These are phyloP conservation scores for Mucuna pruriens DNA, from an alignment of 306 rosid genomes.

Conservation along the genomic window DNA sequence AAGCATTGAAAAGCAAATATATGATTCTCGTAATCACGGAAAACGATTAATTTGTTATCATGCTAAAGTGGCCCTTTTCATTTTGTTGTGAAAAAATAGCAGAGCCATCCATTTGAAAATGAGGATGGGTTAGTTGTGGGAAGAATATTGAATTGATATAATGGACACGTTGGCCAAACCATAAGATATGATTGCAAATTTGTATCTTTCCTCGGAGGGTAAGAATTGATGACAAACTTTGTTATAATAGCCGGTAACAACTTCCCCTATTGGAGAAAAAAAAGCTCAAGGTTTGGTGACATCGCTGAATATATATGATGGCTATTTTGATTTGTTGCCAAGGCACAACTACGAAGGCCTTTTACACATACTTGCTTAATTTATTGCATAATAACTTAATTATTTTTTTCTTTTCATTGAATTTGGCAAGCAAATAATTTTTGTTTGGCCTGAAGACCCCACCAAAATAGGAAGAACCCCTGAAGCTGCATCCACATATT, in stretches of 20 bases:
- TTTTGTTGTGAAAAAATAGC: constrained; percentile 22
- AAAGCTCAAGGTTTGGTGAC: constrained; percentile 43
- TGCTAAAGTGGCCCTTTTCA: constrained; percentile 25
- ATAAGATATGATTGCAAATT: constrained; percentile 7
- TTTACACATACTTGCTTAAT: constrained; percentile 30
- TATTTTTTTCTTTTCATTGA: neutral
- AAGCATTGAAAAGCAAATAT: constrained; percentile 42
- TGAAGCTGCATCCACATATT: constrained; percentile 39
- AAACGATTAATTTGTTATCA: constrained; percentile 35
- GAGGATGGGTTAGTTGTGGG: constrained; percentile 27
- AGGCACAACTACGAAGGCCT: constrained; percentile 31
- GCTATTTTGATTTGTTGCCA: constrained; percentile 42
- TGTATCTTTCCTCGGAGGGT: constrained; percentile 30
- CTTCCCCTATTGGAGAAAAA: constrained; percentile 29
- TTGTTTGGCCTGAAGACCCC: constrained; percentile 53
- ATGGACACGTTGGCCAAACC: constrained; percentile 25
- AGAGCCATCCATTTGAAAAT: constrained; percentile 21
- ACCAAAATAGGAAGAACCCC: constrained; percentile 38
- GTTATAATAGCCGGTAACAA: constrained; percentile 47
- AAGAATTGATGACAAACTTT: constrained; percentile 23
- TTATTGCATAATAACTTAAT: neutral
- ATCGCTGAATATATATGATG: constrained; percentile 40
- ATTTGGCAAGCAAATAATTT: constrained; percentile 39
- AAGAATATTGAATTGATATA: constrained; percentile 26
- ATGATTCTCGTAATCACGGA: constrained; percentile 46